Percentiles rank a stretch among this genome's conserved stretches.
phyloP scores from a whole-genome alignment of 768 basidiomycete genomes.

The Trametopsis cervina region DNA sequence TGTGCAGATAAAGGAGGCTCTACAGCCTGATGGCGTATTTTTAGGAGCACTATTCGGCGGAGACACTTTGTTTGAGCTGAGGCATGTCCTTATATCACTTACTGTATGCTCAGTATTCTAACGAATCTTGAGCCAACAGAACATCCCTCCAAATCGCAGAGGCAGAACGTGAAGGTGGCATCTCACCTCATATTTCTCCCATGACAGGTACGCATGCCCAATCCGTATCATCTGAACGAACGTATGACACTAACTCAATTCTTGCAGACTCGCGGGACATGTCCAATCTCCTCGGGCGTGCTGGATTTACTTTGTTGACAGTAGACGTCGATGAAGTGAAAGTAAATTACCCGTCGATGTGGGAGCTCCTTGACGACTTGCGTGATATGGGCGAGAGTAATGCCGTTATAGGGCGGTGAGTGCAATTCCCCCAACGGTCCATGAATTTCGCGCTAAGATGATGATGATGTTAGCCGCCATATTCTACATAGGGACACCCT shows the following conservation, averaged over 20 bases:
- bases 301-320: constrained; percentile 90
- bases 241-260: too few species aligned
- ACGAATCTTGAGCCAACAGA: too few species aligned
- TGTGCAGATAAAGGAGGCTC: constrained; percentile 77
- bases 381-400: constrained; percentile 95
- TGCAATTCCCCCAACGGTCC: not conserved
- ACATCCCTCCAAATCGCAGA: constrained; percentile 93
- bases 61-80: constrained; percentile 90
- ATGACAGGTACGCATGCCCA: constrained; percentile 72
- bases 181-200: constrained; percentile 94
- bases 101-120: too few species aligned
- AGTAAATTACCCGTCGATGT: constrained; percentile 90
- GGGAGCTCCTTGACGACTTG: constrained; percentile 93
- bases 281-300: constrained; percentile 85
- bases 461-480: constrained; percentile 48
- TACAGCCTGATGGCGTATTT: constrained; percentile 91
- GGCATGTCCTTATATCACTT: constrained; percentile 49
- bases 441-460: not conserved
- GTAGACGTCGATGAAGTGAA: constrained; percentile 93
- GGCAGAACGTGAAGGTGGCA: constrained; percentile 88
- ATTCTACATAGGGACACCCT: constrained; percentile 80
- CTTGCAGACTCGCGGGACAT: constrained; percentile 81
- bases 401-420: constrained; percentile 77
- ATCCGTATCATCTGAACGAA: not conserved
- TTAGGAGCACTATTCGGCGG: constrained; percentile 93